Evolutionary conservation across 2,329 filamentous ascomycete species (phyloP), one percentile per base, ranked within the genome.

Genomic region (Ascochyta koolunga): DNA sequence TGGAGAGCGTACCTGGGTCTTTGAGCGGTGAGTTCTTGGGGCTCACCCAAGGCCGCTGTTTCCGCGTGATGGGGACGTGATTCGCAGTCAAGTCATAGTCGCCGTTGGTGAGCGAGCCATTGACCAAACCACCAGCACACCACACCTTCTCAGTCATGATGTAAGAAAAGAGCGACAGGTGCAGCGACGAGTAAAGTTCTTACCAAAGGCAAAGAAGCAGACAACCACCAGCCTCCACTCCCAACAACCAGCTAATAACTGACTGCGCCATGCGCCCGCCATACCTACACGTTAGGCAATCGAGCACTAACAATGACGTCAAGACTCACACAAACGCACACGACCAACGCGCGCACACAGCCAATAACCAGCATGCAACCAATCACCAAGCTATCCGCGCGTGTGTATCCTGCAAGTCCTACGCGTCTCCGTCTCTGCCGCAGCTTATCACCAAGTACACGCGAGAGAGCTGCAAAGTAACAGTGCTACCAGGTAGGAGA

Each of bases 1-100:
- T 21, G 13, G 31, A 2, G 2, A 2, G 3, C 22, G 11, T 47
- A 58, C 52, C 49, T 36, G 58, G 48, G 15, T 60, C 36, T 13
- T 52, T 37, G 13, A 61, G 50, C 22, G 52, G 55, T 0, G 53
- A 56, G 27, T 50, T 44, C 24, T 59, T 56, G 21, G 56, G 43
- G 2, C 27, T 29, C 5, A 61, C 45, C 39, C 49, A 61, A 1
- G 59, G 50, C 32, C 40, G 42, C 19, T 58, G 53, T n/a, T 35
- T 16, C 9, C 46, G 22, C n/a, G 59, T 59, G 19, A 59, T 50
- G 15, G 53, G 45, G 5, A 54, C 51, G 15, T 54, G 45, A 10
- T 50, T 32, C 4, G 43, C 18, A 3, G 24, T 22, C 15, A 49
- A 42, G 3, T 53, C 50, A 13, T 42, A 48, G 24, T 53, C 50